Evolutionary conservation across 164 flowering plant species (phyloP), one percentile per base, ranked within the genome.

Genomic region (Berberis vulgaris): DNA sequence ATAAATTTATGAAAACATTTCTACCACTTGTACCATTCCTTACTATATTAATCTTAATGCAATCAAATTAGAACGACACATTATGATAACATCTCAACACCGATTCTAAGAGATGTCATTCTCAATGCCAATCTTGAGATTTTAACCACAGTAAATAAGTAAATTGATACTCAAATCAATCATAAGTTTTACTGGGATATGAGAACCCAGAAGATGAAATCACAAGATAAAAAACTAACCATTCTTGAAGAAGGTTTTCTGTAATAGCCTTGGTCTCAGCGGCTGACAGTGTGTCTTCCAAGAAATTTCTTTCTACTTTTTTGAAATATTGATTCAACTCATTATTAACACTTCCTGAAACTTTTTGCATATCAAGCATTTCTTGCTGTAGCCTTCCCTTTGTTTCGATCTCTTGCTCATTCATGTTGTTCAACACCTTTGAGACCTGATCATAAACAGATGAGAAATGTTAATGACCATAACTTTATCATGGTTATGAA

Each of bases 211-310:
- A 12, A 49, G 41, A 45, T 62, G 63, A 54, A 41, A 55, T 5
- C 8, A 2, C 26, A 26, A 26, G 26, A 26, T 26, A 26, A 26
- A 26, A 72, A 57, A 45, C 71, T 68, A 76, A 86, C 96, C 94
- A 83, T 6, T 86, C 81, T 4, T 76, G 62, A 50, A 85, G 65
- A 69, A 59, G 67, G 50, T 70, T 70, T 62, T 80, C 89, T 78
- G 82, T 74, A 1, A 75, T 54, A 45, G 75, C 65, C 54, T 60
- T 76, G 11, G 70, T 67, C 67, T 83, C 84, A 67, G 83, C 78
- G 46, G 80, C 81, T 8, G 82, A 71, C 63, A 78, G 73, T 59
- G 84, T 69, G 57, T 83, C 85, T 62, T 86, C 82, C 67, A 81
- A 57, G 74, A 75, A 85, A 66, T 74, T 71, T 7, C 57, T 66